phyloP scores from a whole-genome alignment of 148 eudicot genomes.

The Beta vulgaris region DNA sequence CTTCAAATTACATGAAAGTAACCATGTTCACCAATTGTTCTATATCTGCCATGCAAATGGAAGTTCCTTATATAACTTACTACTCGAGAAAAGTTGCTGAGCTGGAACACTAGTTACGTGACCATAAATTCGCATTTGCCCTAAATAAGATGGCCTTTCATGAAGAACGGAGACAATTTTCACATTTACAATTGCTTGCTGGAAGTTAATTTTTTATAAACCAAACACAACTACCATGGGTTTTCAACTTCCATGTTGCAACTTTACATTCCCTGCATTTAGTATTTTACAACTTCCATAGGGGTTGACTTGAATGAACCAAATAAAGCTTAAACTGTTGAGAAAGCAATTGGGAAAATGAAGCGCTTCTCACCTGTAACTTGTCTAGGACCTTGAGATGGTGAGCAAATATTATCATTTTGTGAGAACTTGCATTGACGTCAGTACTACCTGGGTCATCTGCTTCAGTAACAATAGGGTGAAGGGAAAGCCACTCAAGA shows the following conservation, averaged over 20 bases:
- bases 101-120: neutral
- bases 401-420: conserved; percentile 98
- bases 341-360: neutral
- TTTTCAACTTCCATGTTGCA: neutral
- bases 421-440: conserved; percentile 50
- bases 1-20: neutral
- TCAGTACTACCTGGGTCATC: conserved; percentile 41
- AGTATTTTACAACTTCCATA: neutral
- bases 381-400: conserved; percentile 85
- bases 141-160: neutral
- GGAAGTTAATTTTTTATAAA: too few species aligned
- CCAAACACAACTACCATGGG: neutral
- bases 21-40: neutral
- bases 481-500: conserved; percentile 86
- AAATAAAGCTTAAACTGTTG: neutral
- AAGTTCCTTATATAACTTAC: neutral
- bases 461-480: conserved; percentile 61
- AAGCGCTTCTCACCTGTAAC: conserved; percentile 65
- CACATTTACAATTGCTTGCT: neutral
- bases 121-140: neutral
- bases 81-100: neutral
- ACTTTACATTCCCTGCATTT: neutral
- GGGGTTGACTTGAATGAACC: neutral
- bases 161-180: neutral
- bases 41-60: neutral